A percentile compares a stretch with the other conserved stretches of the same genome.
phyloP scores from a whole-genome alignment of 2,329 filamentous ascomycete species.

The Apiospora koreana region DNA sequence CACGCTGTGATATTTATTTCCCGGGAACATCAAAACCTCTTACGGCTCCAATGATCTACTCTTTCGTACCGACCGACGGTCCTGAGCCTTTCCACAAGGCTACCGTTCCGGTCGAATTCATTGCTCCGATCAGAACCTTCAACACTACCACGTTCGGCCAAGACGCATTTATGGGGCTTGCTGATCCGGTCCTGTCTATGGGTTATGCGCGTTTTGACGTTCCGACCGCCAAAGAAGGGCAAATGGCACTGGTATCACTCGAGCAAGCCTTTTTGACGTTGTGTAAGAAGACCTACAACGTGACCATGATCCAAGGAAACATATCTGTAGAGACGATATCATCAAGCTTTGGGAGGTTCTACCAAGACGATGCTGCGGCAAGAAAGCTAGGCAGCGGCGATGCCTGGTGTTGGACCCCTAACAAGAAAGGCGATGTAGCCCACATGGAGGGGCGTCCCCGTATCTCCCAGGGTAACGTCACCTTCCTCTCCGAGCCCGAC shows the following conservation, averaged over 20 bases:
- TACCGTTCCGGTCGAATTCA: not conserved
- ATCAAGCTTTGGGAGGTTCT: not conserved
- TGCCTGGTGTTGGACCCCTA: not conserved
- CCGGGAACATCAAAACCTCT: not conserved
- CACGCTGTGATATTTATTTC: not conserved
- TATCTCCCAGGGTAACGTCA: not conserved
- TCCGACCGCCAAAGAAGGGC: not conserved
- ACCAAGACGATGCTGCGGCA: not conserved
- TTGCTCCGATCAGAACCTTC: not conserved
- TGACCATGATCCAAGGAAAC: not conserved
- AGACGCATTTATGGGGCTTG: not conserved
- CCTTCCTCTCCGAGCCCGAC: not conserved
- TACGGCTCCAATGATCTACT: not conserved
- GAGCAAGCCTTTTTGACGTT: not conserved
- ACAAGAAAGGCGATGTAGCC: not conserved
- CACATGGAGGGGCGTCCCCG: not conserved
- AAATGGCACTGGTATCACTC: not conserved
- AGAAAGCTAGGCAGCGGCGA: not conserved
- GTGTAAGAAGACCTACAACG: constrained; percentile 7
- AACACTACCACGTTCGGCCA: not conserved
- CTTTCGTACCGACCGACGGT: not conserved
- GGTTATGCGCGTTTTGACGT: not conserved
- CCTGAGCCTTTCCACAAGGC: no score
- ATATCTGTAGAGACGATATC: not conserved
- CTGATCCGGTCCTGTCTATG: not conserved